Evolutionary conservation across 768 basidiomycete species (phyloP).

Genomic region (Asterophora lycoperdoides): DNA sequence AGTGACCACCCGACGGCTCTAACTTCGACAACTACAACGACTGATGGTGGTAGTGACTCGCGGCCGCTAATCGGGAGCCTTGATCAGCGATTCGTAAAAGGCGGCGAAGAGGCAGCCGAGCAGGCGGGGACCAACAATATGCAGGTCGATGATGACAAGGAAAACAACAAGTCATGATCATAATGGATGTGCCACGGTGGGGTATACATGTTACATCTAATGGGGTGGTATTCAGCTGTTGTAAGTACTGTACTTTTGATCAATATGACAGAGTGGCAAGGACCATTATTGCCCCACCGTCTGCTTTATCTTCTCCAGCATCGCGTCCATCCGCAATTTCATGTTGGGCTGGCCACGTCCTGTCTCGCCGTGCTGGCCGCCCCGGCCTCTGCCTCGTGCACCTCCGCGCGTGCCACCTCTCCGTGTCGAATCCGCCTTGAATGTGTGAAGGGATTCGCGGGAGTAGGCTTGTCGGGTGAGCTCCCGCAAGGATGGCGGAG

Average conservation of each 20-base stretch:
- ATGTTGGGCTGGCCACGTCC: slow-evolving; percentile 58
- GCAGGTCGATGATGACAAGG: slow-evolving; percentile 56
- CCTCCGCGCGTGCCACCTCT: slow-evolving; percentile 22
- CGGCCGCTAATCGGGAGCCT: slow-evolving; percentile 54
- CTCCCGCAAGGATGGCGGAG: slow-evolving; percentile 46
- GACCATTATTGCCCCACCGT: slow-evolving; percentile 35
- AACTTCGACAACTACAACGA: slow-evolving; percentile 57
- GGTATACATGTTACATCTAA: slow-evolving; percentile 11
- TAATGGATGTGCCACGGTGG: slow-evolving; percentile 9
- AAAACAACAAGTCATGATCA: slow-evolving; percentile 30
- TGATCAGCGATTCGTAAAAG: slow-evolving; percentile 61
- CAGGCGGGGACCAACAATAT: slow-evolving; percentile 35
- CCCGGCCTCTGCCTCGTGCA: slow-evolving; percentile 16
- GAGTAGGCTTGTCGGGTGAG: slow-evolving; percentile 63
- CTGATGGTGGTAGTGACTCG: slow-evolving; percentile 22
- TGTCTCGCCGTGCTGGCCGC: slow-evolving; percentile 26
- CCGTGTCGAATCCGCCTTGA: slow-evolving; percentile 43
- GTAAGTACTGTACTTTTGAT: slow-evolving; percentile 11
- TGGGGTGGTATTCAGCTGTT: slow-evolving; percentile 3
- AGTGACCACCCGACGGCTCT: slow-evolving; percentile 75
- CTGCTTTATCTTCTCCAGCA: slow-evolving; percentile 83
- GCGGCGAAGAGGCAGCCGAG: slow-evolving; percentile 30
- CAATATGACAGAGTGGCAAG: background rate
- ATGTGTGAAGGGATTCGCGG: slow-evolving; percentile 50
- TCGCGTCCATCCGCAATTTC: slow-evolving; percentile 81